Conservation (phyloP, 306 rosid species). For the Parietaria judaica region DNA sequence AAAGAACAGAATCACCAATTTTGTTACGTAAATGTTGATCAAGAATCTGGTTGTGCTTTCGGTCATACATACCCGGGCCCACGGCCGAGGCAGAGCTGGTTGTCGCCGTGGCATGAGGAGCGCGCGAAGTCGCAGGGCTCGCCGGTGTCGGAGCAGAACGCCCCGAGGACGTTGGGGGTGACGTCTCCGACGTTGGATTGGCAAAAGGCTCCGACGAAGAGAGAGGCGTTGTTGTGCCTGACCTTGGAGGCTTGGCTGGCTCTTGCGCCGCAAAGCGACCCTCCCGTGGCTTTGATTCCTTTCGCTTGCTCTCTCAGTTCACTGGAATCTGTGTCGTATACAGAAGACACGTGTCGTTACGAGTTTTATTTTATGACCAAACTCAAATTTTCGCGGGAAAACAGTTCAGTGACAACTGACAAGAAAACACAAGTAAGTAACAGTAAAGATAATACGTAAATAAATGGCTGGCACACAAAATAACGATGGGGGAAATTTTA, state of each 20-base stretch:
- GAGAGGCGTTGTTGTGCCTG: constrained; percentile 57
- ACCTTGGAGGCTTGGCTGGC: constrained; percentile 54
- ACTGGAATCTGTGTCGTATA: constrained; percentile 20
- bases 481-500: no score
- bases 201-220: constrained; percentile 81
- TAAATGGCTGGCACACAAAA: no score
- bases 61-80: constrained; percentile 60
- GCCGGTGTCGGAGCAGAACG: constrained; percentile 64
- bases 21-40: no score
- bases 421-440: no score
- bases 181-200: constrained; percentile 93
- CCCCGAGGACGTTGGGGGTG: constrained; percentile 73
- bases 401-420: no score
- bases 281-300: constrained; percentile 57
- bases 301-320: constrained; percentile 31
- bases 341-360: not conserved
- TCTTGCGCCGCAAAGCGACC: constrained; percentile 31
- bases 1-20: not conserved
- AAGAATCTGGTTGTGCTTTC: constrained; percentile 7
- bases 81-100: constrained; percentile 59
- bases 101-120: constrained; percentile 73
- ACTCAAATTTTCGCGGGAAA: no score
- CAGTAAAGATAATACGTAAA: no score
- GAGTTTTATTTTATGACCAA: not conserved
- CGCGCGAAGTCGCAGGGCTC: constrained; percentile 64